Evolutionary conservation across 2,329 filamentous ascomycete genomes (phyloP), one percentile per base, ranked within the genome.

Genomic region (Saccharata proteae): DNA sequence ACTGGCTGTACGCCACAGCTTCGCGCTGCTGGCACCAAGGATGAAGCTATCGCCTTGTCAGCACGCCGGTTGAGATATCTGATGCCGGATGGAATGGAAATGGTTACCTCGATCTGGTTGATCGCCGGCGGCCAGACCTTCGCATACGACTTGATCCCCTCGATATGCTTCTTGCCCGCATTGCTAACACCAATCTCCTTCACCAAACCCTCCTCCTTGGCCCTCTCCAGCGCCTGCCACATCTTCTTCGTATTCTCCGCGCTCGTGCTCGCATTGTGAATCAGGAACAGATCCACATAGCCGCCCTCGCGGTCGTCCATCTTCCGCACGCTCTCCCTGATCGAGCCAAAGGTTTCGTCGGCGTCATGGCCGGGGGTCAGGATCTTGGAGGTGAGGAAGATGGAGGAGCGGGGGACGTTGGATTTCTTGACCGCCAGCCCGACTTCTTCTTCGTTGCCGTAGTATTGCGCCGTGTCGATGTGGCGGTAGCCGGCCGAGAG

Each of bases 341-440:
- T 57, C 38, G 64, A 69, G 36, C 68, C 47, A 46, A 81, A 79
- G 5, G 69, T 74, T 15, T 62, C 61, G 5, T 78, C 71, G 3
- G 63, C 55, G 30, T 67, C 67, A 4, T 62, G 63, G 2, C 57
- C 62, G 4, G 69, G 59, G 16, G 54, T 59, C 17, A 77, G 57
- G 34, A 83, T 73, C 56, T 85, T 85, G 36, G 74, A 78, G 0
- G 79, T 83, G 22, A 83, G 53, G 50, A 77, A 84, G 29, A 84
- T 45, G 6, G 80, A 64, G 11, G 63, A 55, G 18, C 74, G 67
- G 4, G 62, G 55, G 5, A 82, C 40, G 0, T 62, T 63, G 3
- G 69, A 74, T 34, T 67, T 49, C 15, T 57, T 57, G n/a, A 82
- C 52, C 1, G 78, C 77, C 30, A 69, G 58, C 3, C 77, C 75